Evolutionary conservation across 257 asterid genomes (phyloP).

Genomic region (Nicotiana tomentosiformis): DNA sequence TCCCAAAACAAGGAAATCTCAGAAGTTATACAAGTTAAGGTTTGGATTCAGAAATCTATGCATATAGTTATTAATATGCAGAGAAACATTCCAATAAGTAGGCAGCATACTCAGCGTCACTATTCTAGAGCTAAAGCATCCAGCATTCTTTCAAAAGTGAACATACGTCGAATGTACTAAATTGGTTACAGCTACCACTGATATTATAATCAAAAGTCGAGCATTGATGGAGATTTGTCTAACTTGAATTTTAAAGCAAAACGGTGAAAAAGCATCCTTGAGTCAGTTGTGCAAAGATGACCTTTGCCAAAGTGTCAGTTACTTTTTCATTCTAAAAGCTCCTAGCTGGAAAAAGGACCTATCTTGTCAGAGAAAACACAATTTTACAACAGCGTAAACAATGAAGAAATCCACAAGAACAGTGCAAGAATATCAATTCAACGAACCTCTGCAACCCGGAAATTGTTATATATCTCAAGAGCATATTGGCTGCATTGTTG

Average conservation of each 20-base stretch:
- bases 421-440: background rate
- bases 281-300: conserved; percentile 12
- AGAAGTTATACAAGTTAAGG: background rate
- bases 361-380: no score
- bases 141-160: conserved; percentile 1
- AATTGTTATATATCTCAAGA: conserved; percentile 56
- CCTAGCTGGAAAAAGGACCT: no score
- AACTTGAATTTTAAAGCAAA: background rate
- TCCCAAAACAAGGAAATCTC: background rate
- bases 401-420: background rate
- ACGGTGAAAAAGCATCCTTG: conserved; percentile 10
- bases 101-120: background rate
- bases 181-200: background rate
- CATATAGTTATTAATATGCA: background rate
- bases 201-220: background rate
- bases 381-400: background rate
- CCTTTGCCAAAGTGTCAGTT: conserved; percentile 4
- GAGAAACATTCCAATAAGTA: background rate
- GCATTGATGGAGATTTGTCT: conserved; percentile 1
- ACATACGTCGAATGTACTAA: background rate
- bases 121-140: background rate
- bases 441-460: conserved; percentile 57
- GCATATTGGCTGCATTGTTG: conserved; percentile 72
- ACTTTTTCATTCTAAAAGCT: background rate
- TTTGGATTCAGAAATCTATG: conserved; percentile 2